phyloP scores from a whole-genome alignment of 495 filamentous ascomycete species.

The Xeromyces bisporus region DNA sequence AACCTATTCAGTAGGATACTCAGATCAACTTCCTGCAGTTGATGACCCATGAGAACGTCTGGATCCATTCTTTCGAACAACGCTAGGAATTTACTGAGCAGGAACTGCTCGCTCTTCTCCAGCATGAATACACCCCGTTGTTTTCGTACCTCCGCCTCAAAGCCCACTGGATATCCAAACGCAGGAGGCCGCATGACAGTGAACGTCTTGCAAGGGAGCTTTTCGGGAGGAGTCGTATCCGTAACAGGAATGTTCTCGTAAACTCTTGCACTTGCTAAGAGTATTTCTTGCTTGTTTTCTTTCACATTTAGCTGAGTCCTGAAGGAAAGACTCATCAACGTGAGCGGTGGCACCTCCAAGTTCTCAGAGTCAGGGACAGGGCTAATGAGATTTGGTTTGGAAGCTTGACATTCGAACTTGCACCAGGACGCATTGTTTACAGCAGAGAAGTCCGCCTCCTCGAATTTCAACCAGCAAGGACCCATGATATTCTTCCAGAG shows the following conservation, averaged over 20 bases:
- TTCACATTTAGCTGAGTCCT: constrained; percentile 78
- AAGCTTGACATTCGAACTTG: constrained; percentile 76
- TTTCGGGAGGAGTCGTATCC: constrained; percentile 76
- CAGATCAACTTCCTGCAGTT: constrained; percentile 91
- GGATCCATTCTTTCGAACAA: constrained; percentile 77
- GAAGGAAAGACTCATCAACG: constrained; percentile 83
- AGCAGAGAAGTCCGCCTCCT: constrained; percentile 62
- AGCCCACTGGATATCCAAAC: constrained; percentile 62
- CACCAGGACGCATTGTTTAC: constrained; percentile 93
- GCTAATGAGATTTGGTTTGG: constrained; percentile 55
- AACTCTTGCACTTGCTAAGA: constrained; percentile 74
- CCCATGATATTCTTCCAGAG: constrained; percentile 98
- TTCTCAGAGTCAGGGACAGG: constrained; percentile 58
- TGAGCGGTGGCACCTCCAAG: constrained; percentile 68
- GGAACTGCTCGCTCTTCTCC: constrained; percentile 62
- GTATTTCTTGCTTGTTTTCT: constrained; percentile 91
- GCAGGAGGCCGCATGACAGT: constrained; percentile 75
- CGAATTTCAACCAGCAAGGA: constrained; percentile 87
- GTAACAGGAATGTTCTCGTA: constrained; percentile 80
- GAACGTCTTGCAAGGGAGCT: constrained; percentile 75
- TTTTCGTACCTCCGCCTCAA: constrained; percentile 55
- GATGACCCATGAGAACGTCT: constrained; percentile 88
- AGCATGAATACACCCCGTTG: constrained; percentile 60
- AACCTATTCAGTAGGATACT: constrained; percentile 76
- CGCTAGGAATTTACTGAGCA: constrained; percentile 76